phyloP scores from a whole-genome alignment of 2,329 filamentous ascomycete genomes.

The Fusarium globosum region DNA sequence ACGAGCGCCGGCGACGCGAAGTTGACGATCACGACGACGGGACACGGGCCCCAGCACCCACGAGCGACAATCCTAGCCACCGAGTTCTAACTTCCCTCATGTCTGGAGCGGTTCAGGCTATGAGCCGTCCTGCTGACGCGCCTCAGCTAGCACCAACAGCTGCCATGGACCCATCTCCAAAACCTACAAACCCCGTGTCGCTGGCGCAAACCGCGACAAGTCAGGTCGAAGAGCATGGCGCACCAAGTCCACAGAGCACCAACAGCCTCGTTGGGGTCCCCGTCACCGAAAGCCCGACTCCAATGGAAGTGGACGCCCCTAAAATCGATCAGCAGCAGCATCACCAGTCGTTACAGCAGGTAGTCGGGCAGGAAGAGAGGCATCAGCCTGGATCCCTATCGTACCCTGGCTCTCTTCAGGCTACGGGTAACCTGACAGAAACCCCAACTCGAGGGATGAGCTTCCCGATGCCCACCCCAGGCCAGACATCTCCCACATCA shows the following conservation, averaged over 20 bases:
- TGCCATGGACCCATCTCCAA: slow-evolving; percentile 56
- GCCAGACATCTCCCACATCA: slow-evolving; percentile 68
- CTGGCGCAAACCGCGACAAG: slow-evolving; percentile 49
- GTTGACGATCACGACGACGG: slow-evolving; percentile 52
- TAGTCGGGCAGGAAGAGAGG: slow-evolving; percentile 64
- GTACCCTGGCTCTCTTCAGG: slow-evolving; percentile 64
- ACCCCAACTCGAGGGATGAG: slow-evolving; percentile 65
- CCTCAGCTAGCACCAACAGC: slow-evolving; percentile 58
- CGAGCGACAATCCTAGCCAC: slow-evolving; percentile 66
- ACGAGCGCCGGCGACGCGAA: slow-evolving; percentile 62
- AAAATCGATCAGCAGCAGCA: slow-evolving; percentile 44
- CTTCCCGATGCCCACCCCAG: slow-evolving; percentile 63
- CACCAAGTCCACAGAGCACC: slow-evolving; percentile 58
- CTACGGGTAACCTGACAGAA: slow-evolving; percentile 55
- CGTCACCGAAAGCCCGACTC: slow-evolving; percentile 62
- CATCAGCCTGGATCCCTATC: slow-evolving; percentile 62
- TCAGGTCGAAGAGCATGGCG: slow-evolving; percentile 53
- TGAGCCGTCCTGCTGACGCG: slow-evolving; percentile 67
- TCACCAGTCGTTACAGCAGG: slow-evolving; percentile 51
- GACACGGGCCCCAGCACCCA: slow-evolving; percentile 55
- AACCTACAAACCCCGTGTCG: slow-evolving; percentile 49
- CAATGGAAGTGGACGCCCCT: slow-evolving; percentile 64
- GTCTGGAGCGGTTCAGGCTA: slow-evolving; percentile 62
- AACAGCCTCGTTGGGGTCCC: slow-evolving; percentile 56
- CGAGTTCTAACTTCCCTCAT: slow-evolving; percentile 65